Conservation (phyloP, 2,329 filamentous ascomycete species). For the Clarireedia sp. region DNA sequence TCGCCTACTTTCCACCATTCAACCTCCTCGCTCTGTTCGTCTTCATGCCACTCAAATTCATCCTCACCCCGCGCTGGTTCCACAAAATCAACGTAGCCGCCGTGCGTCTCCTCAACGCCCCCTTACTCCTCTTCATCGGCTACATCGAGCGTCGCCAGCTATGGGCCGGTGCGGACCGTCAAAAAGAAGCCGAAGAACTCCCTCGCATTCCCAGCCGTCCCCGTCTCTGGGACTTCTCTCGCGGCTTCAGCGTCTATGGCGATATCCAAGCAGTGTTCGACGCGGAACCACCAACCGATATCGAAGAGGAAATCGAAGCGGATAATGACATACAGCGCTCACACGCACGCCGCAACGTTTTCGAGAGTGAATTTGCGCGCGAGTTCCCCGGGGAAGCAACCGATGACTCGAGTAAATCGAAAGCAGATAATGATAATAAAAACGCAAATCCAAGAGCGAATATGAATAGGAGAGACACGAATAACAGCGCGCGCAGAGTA, state of each 20-base stretch:
- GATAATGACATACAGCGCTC: slow-evolving; percentile 12
- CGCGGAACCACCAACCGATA: slow-evolving; percentile 20
- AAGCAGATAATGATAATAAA: neutral
- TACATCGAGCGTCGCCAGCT: slow-evolving; percentile 62
- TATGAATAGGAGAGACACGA: slow-evolving; percentile 1
- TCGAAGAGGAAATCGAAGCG: slow-evolving; percentile 19
- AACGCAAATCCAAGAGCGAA: neutral
- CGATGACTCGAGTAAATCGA: neutral
- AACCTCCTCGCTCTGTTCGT: slow-evolving; percentile 71
- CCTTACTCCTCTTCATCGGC: slow-evolving; percentile 63
- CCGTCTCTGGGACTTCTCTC: slow-evolving; percentile 23
- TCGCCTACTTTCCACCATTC: slow-evolving; percentile 58
- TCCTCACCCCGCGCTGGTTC: slow-evolving; percentile 77
- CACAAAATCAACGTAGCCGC: slow-evolving; percentile 80
- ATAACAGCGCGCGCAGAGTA: neutral
- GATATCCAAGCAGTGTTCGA: slow-evolving; percentile 30
- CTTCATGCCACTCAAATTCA: slow-evolving; percentile 67
- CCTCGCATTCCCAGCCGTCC: slow-evolving; percentile 14
- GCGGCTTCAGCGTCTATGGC: slow-evolving; percentile 26
- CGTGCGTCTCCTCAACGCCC: slow-evolving; percentile 67
- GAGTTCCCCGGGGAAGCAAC: slow-evolving; percentile 3
- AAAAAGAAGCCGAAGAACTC: slow-evolving; percentile 20
- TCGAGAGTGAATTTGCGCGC: slow-evolving; percentile 17
- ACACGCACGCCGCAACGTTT: neutral
- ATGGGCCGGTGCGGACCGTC: slow-evolving; percentile 38